phyloP scores from a whole-genome alignment of 768 basidiomycete genomes.

The Lactarius trivialis region DNA sequence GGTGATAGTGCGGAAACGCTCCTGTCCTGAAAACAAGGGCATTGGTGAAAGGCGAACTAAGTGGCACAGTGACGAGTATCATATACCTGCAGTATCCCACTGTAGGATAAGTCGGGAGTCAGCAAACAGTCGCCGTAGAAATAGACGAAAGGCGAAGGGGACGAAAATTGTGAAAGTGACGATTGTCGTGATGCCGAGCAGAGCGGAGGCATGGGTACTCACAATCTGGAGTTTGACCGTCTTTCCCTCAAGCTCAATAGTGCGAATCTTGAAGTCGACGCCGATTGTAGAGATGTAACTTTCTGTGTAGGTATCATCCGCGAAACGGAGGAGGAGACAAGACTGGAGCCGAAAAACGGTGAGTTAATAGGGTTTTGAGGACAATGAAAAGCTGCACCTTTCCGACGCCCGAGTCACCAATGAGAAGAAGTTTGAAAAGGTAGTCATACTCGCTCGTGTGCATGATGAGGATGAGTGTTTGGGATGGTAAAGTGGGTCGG shows the following conservation, averaged over 20 bases:
- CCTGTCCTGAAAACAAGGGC: constrained; percentile 61
- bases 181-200: not conserved
- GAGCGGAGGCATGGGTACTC: constrained; percentile 33
- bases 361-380: constrained; percentile 12
- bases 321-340: constrained; percentile 84
- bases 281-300: constrained; percentile 98
- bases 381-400: constrained; percentile 47
- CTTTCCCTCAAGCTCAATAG: constrained; percentile 98
- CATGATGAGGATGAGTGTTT: constrained; percentile 41
- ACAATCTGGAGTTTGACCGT: constrained; percentile 98
- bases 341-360: constrained; percentile 49
- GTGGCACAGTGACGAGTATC: not conserved
- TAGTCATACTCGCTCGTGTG: constrained; percentile 94
- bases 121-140: constrained; percentile 15
- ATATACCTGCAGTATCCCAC: constrained; percentile 96
- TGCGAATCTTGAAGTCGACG: constrained; percentile 98
- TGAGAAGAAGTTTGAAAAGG: constrained; percentile 93
- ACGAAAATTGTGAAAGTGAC: not conserved
- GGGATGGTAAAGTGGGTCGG: constrained; percentile 11
- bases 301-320: constrained; percentile 96
- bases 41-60: not conserved
- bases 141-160: not conserved
- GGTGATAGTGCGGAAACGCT: constrained; percentile 97
- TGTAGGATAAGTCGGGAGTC: constrained; percentile 30
- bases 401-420: constrained; percentile 93